Percentiles rank a stretch among this genome's conserved stretches.
These are phyloP conservation scores for Moricandia moricandioides DNA, from an alignment of 345 rosid genomes.

Conservation along the genomic window DNA sequence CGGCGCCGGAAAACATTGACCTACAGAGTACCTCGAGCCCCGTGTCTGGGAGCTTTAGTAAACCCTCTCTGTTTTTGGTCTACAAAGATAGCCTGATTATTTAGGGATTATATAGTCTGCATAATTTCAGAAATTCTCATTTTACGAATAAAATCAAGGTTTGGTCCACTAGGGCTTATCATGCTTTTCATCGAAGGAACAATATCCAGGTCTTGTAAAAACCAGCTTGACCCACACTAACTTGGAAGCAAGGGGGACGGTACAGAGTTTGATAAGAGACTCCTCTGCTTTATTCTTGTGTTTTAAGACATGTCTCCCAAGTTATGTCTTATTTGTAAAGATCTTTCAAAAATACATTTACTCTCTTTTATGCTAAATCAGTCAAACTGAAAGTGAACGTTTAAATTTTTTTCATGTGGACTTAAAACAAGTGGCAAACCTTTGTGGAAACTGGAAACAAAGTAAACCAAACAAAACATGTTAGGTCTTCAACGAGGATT, in stretches of 20 bases:
- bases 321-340: background rate
- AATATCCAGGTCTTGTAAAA: background rate
- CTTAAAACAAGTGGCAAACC: background rate
- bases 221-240: background rate
- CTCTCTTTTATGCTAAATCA: background rate
- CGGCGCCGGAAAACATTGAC: no score
- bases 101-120: background rate
- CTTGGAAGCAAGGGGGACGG: no score
- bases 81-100: background rate
- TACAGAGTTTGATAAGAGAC: background rate
- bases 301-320: background rate
- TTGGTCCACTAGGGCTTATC: background rate
- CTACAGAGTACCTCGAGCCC: no score
- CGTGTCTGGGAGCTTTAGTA: no score
- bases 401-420: background rate
- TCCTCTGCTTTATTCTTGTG: background rate
- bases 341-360: background rate
- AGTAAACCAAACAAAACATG: background rate
- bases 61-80: no score
- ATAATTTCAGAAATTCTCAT: background rate
- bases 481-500: conserved; percentile 19
- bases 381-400: background rate
- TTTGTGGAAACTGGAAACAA: background rate
- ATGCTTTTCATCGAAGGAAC: background rate
- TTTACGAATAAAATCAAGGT: background rate